phyloP scores from a whole-genome alignment of 805 yeast species.

The Cyberlindnera galapagoensis region DNA sequence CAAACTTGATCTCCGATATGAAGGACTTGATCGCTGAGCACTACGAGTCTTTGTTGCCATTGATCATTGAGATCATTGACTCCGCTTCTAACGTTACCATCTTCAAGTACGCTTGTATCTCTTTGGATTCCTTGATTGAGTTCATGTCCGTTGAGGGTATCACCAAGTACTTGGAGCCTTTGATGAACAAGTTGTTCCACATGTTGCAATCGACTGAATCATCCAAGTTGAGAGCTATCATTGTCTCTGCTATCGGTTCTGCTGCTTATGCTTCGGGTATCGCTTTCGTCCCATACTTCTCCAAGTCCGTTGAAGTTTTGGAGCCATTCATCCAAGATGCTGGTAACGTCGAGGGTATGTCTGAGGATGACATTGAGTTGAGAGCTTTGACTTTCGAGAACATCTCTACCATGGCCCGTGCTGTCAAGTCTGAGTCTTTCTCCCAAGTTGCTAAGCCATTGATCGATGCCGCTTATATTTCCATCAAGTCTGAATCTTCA shows the following conservation, averaged over 20 bases:
- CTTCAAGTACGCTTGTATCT: conserved; percentile 85
- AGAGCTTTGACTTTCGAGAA: conserved; percentile 91
- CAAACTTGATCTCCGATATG: conserved; percentile 73
- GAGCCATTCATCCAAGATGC: conserved; percentile 75
- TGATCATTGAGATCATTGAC: conserved; percentile 82
- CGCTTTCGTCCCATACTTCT: conserved; percentile 79
- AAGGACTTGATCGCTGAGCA: conserved; percentile 80
- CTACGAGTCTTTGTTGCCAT: conserved; percentile 78
- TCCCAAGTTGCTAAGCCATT: conserved; percentile 81
- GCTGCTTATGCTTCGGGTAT: conserved; percentile 94
- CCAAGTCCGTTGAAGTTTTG: conserved; percentile 69
- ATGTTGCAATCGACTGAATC: conserved; percentile 77
- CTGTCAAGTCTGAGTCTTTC: conserved; percentile 90
- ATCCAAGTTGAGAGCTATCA: conserved; percentile 62
- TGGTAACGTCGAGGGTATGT: conserved; percentile 64
- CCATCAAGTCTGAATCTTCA: conserved; percentile 70
- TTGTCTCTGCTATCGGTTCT: conserved; percentile 94
- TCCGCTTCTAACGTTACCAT: conserved; percentile 75
- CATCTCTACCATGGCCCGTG: conserved; percentile 90
- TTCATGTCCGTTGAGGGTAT: conserved; percentile 86
- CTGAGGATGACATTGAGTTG: conserved; percentile 86
- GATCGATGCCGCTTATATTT: conserved; percentile 78
- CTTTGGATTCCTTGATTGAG: conserved; percentile 88
- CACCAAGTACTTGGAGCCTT: conserved; percentile 72
- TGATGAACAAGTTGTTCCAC: conserved; percentile 82